phyloP scores from a whole-genome alignment of 257 asterid species.

The Ballota nigra region DNA sequence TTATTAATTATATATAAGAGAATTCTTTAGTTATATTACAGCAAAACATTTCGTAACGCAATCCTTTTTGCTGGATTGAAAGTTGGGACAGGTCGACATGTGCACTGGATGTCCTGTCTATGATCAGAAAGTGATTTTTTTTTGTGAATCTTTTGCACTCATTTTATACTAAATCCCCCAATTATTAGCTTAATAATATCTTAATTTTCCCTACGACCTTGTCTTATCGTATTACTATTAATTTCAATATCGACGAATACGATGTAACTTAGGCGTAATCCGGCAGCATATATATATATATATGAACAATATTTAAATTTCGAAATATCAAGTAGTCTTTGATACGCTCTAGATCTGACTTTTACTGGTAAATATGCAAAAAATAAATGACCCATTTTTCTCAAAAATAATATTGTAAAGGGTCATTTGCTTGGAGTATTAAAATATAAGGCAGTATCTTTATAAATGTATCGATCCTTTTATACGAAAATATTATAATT shows the following conservation, averaged over 20 bases:
- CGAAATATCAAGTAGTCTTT: no score
- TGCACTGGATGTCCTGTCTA: constrained; percentile 30
- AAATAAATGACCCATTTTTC: no score
- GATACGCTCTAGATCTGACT: no score
- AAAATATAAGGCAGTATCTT: no score
- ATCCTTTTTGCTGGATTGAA: constrained; percentile 29
- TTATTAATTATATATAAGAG: not conserved
- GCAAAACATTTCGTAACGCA: constrained; percentile 36
- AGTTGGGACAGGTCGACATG: constrained; percentile 36
- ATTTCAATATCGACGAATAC: not conserved
- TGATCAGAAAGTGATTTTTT: constrained; percentile 17
- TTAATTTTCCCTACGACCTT: not conserved
- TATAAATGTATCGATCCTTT: no score
- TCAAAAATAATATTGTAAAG: no score
- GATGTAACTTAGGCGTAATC: not conserved
- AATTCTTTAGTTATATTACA: not conserved
- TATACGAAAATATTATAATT: no score
- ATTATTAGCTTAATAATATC: constrained; percentile 26
- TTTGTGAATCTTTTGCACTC: constrained; percentile 20
- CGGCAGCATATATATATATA: not conserved
- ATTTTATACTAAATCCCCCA: constrained; percentile 20
- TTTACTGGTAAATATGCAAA: no score
- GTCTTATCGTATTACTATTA: not conserved
- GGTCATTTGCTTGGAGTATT: no score
- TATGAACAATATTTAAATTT: no score